phyloP scores from a whole-genome alignment of 768 basidiomycete species.

The Cytidiella melzeri region DNA sequence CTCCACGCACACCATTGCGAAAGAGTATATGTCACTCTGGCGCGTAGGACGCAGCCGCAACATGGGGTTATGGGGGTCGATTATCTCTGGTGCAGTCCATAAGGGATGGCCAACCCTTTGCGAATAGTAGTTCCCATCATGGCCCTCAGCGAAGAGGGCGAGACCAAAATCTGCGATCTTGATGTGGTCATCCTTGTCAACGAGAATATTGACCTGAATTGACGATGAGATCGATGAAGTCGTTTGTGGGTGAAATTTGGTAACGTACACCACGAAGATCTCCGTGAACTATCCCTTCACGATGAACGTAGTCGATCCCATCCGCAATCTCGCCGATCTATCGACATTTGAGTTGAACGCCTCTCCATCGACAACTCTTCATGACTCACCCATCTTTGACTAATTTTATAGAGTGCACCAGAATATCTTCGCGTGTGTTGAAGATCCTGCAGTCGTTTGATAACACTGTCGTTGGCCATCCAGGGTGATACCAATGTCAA shows the following conservation, averaged over 20 bases:
- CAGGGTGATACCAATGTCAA: not conserved
- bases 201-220: conserved; percentile 6
- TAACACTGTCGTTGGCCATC: not conserved
- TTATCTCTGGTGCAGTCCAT: conserved; percentile 7
- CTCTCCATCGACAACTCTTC: no score
- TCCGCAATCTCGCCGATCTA: conserved; percentile 7
- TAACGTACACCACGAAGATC: conserved; percentile 8
- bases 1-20: conserved; percentile 9
- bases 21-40: conserved; percentile 7
- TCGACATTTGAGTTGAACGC: not conserved
- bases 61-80: not conserved
- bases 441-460: no score
- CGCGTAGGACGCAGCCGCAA: not conserved
- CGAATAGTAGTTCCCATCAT: conserved; percentile 4
- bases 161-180: conserved; percentile 8
- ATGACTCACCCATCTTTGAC: no score
- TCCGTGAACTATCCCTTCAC: conserved; percentile 7
- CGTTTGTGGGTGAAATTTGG: not conserved
- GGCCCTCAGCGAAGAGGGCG: not conserved
- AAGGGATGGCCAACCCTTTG: not conserved
- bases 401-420: no score
- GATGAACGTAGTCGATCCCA: conserved; percentile 6
- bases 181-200: conserved; percentile 1
- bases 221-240: not conserved
- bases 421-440: no score